Evolutionary conservation across 139 green algal species (phyloP), one percentile per base, ranked within the genome.

Genomic region (Mesotaenium endlicherianum): DNA sequence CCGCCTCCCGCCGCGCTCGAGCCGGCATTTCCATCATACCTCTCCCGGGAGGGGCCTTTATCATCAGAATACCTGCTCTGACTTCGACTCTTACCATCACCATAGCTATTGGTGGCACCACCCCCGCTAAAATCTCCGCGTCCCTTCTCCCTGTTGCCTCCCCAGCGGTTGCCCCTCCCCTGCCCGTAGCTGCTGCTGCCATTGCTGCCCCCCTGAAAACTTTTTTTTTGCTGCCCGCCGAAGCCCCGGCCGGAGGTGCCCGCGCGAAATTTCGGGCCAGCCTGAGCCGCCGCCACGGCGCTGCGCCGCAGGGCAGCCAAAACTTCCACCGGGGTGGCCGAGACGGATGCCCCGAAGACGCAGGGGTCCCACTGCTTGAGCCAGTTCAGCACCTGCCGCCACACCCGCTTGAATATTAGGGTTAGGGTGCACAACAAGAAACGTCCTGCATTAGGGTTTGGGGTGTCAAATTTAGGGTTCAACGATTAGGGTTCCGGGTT

Each of bases 331-430:
- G 38, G 16, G 45, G 80, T 47, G 14, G 76, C 53, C 3, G 72
- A 20, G 6, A 30, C 31, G 11, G 74, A n/a, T 26, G 41, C 44
- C 36, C 74, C 74, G 50, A 88, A 88, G 26, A 84, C 82, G 41
- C 31, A 68, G 3, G 26, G 8, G 43, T 81, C 95, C 94, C 94
- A 97, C 2, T 76, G 67, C 72, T 95, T 96, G 47, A 97, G 80
- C 93, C 94, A 97, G 20, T 86, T 87, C 40, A 95, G 47, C 43
- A 86, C 81, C 64, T 74, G 50, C 50, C 20, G 50, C n/a, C 26
- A 64, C 50, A 34, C 26, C 20, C 26, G 26, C 50, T 64, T 26
- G 20, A 64, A 64, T 34, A 64, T 26, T 20, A 64, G 26, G 20
- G 20, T 64, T 64, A 34, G 50, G 20, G 20, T 34, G 50, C 50